Base-by-base conservation (phyloP, 495 filamentous ascomycete genomes). In the Penicillium maclennaniae region DNA sequence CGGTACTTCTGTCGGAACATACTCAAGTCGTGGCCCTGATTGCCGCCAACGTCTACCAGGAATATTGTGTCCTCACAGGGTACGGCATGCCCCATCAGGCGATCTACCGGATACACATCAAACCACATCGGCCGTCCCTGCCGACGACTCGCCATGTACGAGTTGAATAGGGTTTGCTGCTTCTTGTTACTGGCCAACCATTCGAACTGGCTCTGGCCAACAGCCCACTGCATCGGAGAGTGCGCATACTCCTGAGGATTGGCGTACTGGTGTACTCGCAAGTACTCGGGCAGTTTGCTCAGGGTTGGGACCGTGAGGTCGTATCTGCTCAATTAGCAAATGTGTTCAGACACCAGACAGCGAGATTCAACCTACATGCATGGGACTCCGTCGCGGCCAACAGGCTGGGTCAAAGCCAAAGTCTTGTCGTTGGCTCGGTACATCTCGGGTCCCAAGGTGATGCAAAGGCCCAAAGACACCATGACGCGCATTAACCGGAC, bases 401-500 rank as follows among this genome's bases (percentile, higher is more conserved):
- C 65, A 6, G 71, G 68, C 26, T 70, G 55, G 15, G 64, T 70
- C 42, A 74, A 31, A 12, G 67, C 61, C 4, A 41, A 34, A 0
- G 71, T 71, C 34, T 71, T 72, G 14, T 63, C 65, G 45, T 62
- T 72, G 31, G 68, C 57, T 10, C 36, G 31, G 45, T 71, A 74
- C 8, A 66, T 41, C 17, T 68, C 66, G 4, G 61, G 41, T 9
- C 56, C 53, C 8, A 42, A 38, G 40, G 53, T 63, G 21, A 39
- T 44, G 45, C 71, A 70, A 9, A 72, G 56, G n/a, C 68, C 69
- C 40, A 72, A 53, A 23, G 65, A 65, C 15, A 52, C 47, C 54
- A 72, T 65, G 20, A 74, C 63, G 7, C 71, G 68, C 71, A 74
- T 74, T 19, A 74, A 43, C 10, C 71, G 71, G 5, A 70, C 71